Base-by-base conservation (phyloP, 1,284 basidiomycete genomes). In the Sporisorium graminicola region DNA sequence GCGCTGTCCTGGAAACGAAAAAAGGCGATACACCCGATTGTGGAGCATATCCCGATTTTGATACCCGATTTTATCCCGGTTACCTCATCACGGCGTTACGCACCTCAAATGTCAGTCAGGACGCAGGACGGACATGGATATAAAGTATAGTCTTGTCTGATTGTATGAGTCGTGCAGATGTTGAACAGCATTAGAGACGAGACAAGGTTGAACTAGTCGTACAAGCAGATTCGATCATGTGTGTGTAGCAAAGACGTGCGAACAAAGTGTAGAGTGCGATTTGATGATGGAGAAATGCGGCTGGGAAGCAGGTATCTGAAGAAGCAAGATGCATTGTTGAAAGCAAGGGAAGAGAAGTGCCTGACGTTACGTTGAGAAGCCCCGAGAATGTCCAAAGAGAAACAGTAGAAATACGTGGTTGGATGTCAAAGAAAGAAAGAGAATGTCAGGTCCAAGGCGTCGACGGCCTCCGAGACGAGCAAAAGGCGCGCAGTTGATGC, bases 191-290 rank as follows among this genome's bases (percentile, higher is more conserved):
- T 71, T 44, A 64, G 63, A 75, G 56, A 58, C 33, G 54, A 67
- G 67, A 75, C 68, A 70, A 75, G 73, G 73, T 75, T 75, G 73
- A 75, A 67, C 73, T 75, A 75, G 73, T 75, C 73, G 64, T 75
- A 75, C 73, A 75, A 61, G 58, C 60, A 62, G 64, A 65, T 60
- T 27, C 52, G 43, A 10, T 20, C 13, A 22, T 47, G 9, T 27
- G 22, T 52, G 52, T 58, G 54, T 27, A n/a, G 27, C 42, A 18
- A 58, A 51, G 35, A 53, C 10, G 56, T 65, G 63, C 51, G 57
- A 44, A 67, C 52, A 61, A 35, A 60, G 55, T 27, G 42, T 20
- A 53, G 55, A 27, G 52, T 57, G 57, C 59, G 49, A 26, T 29
- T 47, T 24, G 27, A n/a, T 47, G 57, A 53, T 54, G 47, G 13